A percentile compares a stretch with the other conserved stretches of the same genome.
phyloP scores from a whole-genome alignment of 768 basidiomycete species.

The Asterophora lycoperdoides region DNA sequence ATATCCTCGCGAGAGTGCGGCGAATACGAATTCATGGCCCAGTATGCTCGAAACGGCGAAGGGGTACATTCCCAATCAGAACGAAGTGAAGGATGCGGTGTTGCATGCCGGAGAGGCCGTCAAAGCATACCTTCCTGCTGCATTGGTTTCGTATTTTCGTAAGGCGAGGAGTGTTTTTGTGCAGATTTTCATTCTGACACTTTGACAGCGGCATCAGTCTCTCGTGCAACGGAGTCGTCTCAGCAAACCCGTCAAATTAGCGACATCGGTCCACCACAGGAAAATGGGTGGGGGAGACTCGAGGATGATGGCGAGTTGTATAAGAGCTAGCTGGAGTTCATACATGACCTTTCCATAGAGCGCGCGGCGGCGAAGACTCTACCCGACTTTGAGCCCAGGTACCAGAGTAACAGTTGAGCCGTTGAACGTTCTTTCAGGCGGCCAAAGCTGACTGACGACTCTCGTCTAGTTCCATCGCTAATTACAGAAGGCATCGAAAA shows the following conservation, averaged over 20 bases:
- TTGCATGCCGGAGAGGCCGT: constrained; percentile 17
- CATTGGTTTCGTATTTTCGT: constrained; percentile 16
- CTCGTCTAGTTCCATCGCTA: no score
- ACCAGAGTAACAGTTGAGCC: no score
- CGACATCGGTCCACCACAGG: neutral
- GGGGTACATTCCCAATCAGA: constrained; percentile 20
- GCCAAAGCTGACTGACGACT: no score
- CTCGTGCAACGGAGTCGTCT: no score
- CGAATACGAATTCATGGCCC: neutral
- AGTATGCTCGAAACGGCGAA: constrained; percentile 15
- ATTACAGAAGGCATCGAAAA: no score
- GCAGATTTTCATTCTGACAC: neutral
- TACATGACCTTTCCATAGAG: no score
- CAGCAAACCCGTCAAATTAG: neutral
- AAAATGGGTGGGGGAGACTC: neutral
- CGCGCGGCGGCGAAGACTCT: no score
- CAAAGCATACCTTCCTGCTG: constrained; percentile 18
- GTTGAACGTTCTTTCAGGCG: no score
- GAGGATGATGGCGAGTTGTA: neutral
- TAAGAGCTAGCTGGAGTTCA: no score
- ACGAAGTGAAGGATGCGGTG: constrained; percentile 19
- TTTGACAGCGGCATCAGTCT: neutral
- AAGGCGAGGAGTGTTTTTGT: neutral
- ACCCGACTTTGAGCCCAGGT: no score
- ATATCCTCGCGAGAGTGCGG: constrained; percentile 9